Base-by-base conservation (phyloP, 2,329 filamentous ascomycete species). In the Didymella pinodella region DNA sequence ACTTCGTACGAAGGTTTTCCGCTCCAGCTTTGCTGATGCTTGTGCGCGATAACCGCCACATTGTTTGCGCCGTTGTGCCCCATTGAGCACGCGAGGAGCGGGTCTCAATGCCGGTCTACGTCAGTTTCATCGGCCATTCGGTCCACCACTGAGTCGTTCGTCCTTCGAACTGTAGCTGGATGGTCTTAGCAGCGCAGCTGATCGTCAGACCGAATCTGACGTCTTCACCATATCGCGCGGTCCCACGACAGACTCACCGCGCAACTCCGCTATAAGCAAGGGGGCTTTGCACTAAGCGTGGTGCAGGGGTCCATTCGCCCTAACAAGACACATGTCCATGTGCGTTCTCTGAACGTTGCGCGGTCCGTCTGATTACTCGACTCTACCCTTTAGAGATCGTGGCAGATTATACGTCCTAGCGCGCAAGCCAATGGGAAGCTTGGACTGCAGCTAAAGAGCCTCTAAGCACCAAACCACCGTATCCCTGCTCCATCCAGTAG, bases 371-470 rank as follows among this genome's bases (percentile, higher is more conserved):
- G 61, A 59, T 54, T 57, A 45, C 54, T 49, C 52, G 40, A 63
- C 63, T 59, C 58, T 54, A 58, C 55, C 54, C 56, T 53, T 32
- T 45, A 54, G 60, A 64, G 20, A 60, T 60, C 38, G 57, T 56
- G 63, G 55, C 57, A 67, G 58, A 63, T 65, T 65, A 64, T 63
- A 61, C 61, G 58, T 47, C 49, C 53, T 45, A 57, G 46, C 50
- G 52, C 48, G 59, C 45, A 20, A 34, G 40, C 73, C 72, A 75
- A 75, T 74, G 29, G 57, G 53, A 60, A 51, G 51, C 32, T 36
- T 48, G 43, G 64, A 50, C 67, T 59, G 59, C 68, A 73, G 71
- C 71, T 74, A 69, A 64, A 71, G 71, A 65, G 65, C 64, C 67
- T 69, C 70, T 65, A 65, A 73, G 65, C 65, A 70, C 67, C 65